phyloP scores from a whole-genome alignment of 108 stramenopile genomes.

The Skeletonema marinoi region DNA sequence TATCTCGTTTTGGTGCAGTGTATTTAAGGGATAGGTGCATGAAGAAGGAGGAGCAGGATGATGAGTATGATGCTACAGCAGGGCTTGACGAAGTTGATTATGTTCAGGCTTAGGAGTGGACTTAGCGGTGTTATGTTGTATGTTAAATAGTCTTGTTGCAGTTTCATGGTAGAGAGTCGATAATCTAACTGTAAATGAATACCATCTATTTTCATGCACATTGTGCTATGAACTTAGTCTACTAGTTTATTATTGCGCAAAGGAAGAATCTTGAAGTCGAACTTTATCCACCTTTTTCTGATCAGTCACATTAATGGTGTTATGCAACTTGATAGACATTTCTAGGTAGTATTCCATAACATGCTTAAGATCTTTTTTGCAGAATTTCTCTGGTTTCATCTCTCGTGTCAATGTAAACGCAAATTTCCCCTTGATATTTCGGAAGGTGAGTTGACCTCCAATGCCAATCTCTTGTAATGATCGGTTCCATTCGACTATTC shows the following conservation, averaged over 20 bases:
- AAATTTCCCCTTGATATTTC: conserved; percentile 23
- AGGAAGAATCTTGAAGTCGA: conserved; percentile 16
- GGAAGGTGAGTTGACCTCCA: conserved; percentile 29
- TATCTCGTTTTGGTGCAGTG: conserved; percentile 31
- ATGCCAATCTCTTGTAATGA: conserved; percentile 27
- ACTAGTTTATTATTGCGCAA: neutral
- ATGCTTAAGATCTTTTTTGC: conserved; percentile 21
- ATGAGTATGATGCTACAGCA: conserved; percentile 11
- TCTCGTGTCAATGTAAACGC: conserved; percentile 18
- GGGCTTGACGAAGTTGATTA: conserved; percentile 10
- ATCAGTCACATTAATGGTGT: conserved; percentile 33
- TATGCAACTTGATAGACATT: conserved; percentile 45
- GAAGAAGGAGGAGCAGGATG: conserved; percentile 1
- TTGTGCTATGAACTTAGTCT: neutral
- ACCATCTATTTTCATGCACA: too few species aligned
- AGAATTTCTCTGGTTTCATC: conserved; percentile 27
- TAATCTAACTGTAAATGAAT: too few species aligned
- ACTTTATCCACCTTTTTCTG: conserved; percentile 33
- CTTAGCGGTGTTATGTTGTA: neutral
- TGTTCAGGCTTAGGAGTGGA: conserved; percentile 1
- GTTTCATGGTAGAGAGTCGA: neutral
- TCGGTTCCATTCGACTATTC: conserved; percentile 37
- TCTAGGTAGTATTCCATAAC: conserved; percentile 45
- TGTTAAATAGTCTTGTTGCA: neutral
- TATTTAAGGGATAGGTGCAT: conserved; percentile 27